Evolutionary conservation across 2,329 filamentous ascomycete genomes (phyloP).

Genomic region (Xylaria sp.): DNA sequence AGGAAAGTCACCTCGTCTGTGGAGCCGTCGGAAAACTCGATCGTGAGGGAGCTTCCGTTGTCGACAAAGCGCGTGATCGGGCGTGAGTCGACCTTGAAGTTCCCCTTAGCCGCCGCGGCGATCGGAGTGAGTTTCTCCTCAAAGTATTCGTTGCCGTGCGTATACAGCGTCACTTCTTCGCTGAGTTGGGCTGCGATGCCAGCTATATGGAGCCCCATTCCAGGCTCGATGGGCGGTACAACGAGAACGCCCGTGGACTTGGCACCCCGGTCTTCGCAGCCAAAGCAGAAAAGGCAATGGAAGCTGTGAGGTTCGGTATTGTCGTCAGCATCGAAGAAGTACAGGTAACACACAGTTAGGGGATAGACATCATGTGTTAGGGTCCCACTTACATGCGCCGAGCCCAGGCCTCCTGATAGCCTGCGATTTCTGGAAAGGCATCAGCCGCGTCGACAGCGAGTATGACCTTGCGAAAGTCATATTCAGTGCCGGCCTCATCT

Average conservation of each 20-base stretch:
- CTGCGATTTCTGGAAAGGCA: conserved; percentile 18
- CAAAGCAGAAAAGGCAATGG: conserved; percentile 27
- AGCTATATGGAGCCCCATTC: conserved; percentile 17
- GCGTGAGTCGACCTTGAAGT: conserved; percentile 26
- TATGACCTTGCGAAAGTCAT: conserved; percentile 21
- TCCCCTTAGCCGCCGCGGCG: conserved; percentile 2
- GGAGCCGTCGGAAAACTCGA: conserved; percentile 24
- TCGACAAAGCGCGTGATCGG: conserved; percentile 27
- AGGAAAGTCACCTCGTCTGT: conserved; percentile 27
- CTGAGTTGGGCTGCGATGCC: conserved; percentile 24
- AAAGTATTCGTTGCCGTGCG: conserved; percentile 24
- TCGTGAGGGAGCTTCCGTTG: conserved; percentile 7
- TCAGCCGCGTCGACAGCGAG: conserved; percentile 23
- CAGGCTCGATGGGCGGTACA: conserved; percentile 7
- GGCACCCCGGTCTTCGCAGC: conserved; percentile 25
- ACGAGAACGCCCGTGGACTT: conserved; percentile 20
- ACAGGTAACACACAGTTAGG: no score
- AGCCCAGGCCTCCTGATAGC: conserved; percentile 18
- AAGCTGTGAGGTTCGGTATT: conserved; percentile 14
- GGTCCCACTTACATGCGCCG: conserved; percentile 27
- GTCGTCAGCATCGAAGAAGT: no score
- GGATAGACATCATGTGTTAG: no score
- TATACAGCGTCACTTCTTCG: conserved; percentile 25
- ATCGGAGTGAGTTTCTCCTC: conserved; percentile 8
- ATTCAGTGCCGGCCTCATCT: conserved; percentile 16